These are phyloP conservation scores for Amyloporia xantha DNA, from an alignment of 768 basidiomycete species.

Conservation along the genomic window DNA sequence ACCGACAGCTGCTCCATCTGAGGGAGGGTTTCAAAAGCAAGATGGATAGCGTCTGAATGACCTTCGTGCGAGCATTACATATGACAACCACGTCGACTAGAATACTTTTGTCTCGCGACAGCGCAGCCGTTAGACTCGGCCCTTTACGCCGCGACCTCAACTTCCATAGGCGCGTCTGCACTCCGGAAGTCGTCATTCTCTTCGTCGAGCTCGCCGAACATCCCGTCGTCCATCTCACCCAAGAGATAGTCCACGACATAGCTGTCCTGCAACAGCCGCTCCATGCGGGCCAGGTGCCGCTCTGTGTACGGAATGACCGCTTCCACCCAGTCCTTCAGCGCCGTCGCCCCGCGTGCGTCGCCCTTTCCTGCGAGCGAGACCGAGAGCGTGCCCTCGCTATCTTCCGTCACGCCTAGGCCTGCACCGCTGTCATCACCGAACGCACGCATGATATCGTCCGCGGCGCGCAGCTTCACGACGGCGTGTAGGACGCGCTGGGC, in stretches of 20 bases:
- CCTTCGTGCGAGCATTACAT: too few relatives aligned
- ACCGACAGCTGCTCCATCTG: too few relatives aligned
- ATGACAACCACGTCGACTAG: neutral
- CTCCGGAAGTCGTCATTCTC: slow-evolving; percentile 4
- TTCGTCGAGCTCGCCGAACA: slow-evolving; percentile 45
- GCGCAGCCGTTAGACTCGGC: neutral
- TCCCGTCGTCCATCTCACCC: slow-evolving; percentile 80
- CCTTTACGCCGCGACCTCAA: slow-evolving; percentile 9
- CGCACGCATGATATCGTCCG: slow-evolving; percentile 66
- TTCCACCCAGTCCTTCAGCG: slow-evolving; percentile 71
- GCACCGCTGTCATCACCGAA: slow-evolving; percentile 40
- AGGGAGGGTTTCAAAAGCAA: too few relatives aligned
- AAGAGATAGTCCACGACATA: slow-evolving; percentile 90
- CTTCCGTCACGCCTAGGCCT: slow-evolving; percentile 13
- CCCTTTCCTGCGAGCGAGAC: neutral
- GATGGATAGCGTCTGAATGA: too few relatives aligned
- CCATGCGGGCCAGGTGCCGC: slow-evolving; percentile 80
- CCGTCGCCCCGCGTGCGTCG: slow-evolving; percentile 19
- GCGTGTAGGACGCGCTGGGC: slow-evolving; percentile 84
- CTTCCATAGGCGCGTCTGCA: slow-evolving; percentile 4
- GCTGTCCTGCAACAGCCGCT: slow-evolving; percentile 87
- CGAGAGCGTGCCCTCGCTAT: slow-evolving; percentile 18
- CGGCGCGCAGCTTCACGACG: slow-evolving; percentile 67
- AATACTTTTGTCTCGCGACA: neutral
- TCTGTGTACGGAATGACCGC: slow-evolving; percentile 92